Base-by-base conservation (phyloP, 176 grass and related monocot species). In the Typha latifolia region DNA sequence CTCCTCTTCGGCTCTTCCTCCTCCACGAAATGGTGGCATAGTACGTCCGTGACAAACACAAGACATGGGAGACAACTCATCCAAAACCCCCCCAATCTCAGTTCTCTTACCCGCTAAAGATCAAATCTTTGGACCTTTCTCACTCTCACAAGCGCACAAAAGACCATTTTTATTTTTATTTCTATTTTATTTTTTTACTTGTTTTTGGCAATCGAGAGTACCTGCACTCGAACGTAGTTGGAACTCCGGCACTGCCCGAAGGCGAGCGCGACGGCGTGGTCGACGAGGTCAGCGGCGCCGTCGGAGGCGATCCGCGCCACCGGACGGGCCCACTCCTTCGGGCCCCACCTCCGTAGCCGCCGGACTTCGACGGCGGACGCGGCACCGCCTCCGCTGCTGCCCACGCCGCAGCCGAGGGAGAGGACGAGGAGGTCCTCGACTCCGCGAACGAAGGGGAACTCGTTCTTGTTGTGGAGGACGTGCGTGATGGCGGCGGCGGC, bases 391-490 rank as follows among this genome's bases (percentile, higher is more conserved):
- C 75, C 71, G 22, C 81, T 85, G 0, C 78, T 68, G 56, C 79
- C 89, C 0, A 76, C 71, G 62, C 89, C 90, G 48, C 89, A 87
- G 34, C 94, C 94, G 63, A 99, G 75, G 74, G 94, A 99, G 67
- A 99, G 85, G 13, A 99, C 94, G 63, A 93, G 78, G 51, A 99
- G 81, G 82, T 99, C 94, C 81, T 99, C 94, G 55, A 99, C 94
- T 61, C 94, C 89, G 77, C 94, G 85, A 5, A 99, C 86, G 84
- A 99, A 99, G 0, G 94, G 94, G 76, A 99, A 99, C 76, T 99
- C 89, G 61, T 90, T 85, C 81, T 93, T 93, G 83, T 99, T 99
- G 85, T 99, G 89, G 47, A 99, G 86, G 37, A 97, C 94, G 82
- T 97, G 94, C 14, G 94, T 97, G 82, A 99, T 93, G 37, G 94